A percentile compares a stretch with the other conserved stretches of the same genome.
These are phyloP conservation scores for Trichoderma hamatum DNA, from an alignment of 2,329 filamentous ascomycete genomes.

Conservation along the genomic window DNA sequence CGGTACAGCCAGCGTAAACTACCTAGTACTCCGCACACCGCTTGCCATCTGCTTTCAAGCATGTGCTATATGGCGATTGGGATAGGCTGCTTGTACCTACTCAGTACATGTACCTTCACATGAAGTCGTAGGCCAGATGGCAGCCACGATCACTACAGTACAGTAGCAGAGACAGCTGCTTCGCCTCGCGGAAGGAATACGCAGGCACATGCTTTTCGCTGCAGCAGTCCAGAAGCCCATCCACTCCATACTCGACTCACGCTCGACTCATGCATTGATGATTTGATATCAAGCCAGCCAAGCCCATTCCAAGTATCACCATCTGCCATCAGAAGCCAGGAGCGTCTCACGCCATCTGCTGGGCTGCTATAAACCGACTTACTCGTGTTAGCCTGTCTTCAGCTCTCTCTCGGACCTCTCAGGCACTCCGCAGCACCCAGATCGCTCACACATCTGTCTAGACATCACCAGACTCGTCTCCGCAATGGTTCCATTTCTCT, in stretches of 20 bases:
- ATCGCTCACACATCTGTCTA: background rate
- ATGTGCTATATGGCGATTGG: background rate
- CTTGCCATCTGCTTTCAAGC: background rate
- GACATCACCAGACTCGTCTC: constrained; percentile 18
- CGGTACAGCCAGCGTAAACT: background rate
- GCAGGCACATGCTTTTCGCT: background rate
- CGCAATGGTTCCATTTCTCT: constrained; percentile 11
- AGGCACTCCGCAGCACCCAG: background rate
- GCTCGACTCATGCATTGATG: background rate
- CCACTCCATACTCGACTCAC: background rate
- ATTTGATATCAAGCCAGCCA: background rate
- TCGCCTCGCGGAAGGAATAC: background rate
- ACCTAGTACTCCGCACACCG: background rate
- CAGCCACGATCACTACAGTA: background rate
- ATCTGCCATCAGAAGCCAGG: background rate
- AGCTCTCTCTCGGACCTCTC: background rate
- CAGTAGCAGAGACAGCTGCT: background rate
- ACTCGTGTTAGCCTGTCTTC: background rate
- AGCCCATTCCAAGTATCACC: background rate
- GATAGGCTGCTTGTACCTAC: background rate
- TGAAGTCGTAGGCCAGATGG: background rate
- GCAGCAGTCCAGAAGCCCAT: background rate
- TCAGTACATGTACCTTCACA: background rate
- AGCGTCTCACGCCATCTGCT: background rate
- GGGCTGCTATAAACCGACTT: background rate